phyloP scores from a whole-genome alignment of 306 rosid genomes.

The Ormosia semicastrata region DNA sequence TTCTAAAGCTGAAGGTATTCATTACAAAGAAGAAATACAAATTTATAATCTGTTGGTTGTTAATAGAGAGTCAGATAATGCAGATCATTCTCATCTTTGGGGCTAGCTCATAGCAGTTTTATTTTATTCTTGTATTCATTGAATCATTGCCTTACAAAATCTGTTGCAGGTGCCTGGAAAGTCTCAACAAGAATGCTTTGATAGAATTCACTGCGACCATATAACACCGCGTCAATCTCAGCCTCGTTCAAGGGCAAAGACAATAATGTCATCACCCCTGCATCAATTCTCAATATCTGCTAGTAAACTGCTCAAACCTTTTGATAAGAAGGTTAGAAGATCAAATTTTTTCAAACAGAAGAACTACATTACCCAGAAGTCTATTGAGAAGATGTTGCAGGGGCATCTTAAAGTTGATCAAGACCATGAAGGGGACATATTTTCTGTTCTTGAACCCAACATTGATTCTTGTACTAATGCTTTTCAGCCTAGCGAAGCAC shows the following conservation, averaged over 20 bases:
- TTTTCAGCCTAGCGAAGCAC: slow-evolving; percentile 31
- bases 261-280: slow-evolving; percentile 46
- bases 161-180: slow-evolving; percentile 79
- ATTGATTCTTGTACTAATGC: slow-evolving; percentile 36
- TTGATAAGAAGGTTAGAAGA: slow-evolving; percentile 33
- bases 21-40: neutral
- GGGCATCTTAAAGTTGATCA: slow-evolving; percentile 38
- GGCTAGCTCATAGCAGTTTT: neutral
- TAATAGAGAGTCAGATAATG: slow-evolving; percentile 3
- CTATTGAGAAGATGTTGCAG: slow-evolving; percentile 47
- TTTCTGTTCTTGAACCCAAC: slow-evolving; percentile 73
- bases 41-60: neutral
- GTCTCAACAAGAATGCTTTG: slow-evolving; percentile 85
- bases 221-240: slow-evolving; percentile 64
- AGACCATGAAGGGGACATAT: slow-evolving; percentile 64
- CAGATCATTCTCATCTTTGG: neutral
- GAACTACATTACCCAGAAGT: slow-evolving; percentile 49
- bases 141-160: slow-evolving; percentile 25
- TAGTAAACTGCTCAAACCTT: slow-evolving; percentile 61
- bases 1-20: neutral
- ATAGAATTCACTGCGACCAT: slow-evolving; percentile 60
- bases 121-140: slow-evolving; percentile 3
- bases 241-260: slow-evolving; percentile 62
- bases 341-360: slow-evolving; percentile 39
- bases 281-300: slow-evolving; percentile 56